A percentile compares a stretch with the other conserved stretches of the same genome.
Conservation (phyloP, 1,284 basidiomycete species). For the Rhodotorula sp. region DNA sequence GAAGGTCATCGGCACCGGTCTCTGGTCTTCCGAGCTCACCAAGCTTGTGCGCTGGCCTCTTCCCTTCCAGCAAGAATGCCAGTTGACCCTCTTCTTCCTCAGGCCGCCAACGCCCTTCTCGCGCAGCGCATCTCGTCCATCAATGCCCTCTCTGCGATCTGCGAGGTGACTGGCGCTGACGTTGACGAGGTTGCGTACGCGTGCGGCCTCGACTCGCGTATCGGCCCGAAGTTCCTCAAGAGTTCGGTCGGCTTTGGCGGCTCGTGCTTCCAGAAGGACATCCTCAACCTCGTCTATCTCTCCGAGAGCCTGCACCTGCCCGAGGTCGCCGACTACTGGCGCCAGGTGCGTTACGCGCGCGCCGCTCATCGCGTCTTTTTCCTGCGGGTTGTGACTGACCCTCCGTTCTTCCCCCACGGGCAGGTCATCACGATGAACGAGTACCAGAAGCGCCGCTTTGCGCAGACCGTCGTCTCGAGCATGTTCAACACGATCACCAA, state of each 20-base stretch:
- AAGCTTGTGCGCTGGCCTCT: constrained; percentile 64
- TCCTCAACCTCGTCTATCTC: constrained; percentile 96
- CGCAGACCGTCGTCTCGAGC: constrained; percentile 51
- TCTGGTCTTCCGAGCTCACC: constrained; percentile 98
- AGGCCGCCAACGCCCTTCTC: constrained; percentile 96
- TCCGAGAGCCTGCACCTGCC: constrained; percentile 90
- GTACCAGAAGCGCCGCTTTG: constrained; percentile 75
- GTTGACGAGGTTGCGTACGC: constrained; percentile 97
- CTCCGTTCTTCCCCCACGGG: constrained; percentile 49
- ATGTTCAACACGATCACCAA: constrained; percentile 97
- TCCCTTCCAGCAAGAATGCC: background rate
- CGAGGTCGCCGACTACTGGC: constrained; percentile 98
- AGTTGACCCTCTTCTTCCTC: background rate
- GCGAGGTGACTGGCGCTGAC: constrained; percentile 98
- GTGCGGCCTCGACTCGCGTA: constrained; percentile 86
- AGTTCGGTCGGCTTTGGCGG: constrained; percentile 96
- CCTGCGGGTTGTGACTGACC: background rate
- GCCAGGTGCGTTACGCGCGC: constrained; percentile 51
- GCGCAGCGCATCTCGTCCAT: constrained; percentile 93
- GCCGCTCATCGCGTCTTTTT: no score
- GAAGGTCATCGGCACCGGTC: constrained; percentile 86
- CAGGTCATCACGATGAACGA: constrained; percentile 96
- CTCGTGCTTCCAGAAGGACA: constrained; percentile 99
- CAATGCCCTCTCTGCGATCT: constrained; percentile 97
- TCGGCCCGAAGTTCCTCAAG: constrained; percentile 94